Base-by-base conservation (phyloP, 2,329 filamentous ascomycete species). In the Nemania sp. region DNA sequence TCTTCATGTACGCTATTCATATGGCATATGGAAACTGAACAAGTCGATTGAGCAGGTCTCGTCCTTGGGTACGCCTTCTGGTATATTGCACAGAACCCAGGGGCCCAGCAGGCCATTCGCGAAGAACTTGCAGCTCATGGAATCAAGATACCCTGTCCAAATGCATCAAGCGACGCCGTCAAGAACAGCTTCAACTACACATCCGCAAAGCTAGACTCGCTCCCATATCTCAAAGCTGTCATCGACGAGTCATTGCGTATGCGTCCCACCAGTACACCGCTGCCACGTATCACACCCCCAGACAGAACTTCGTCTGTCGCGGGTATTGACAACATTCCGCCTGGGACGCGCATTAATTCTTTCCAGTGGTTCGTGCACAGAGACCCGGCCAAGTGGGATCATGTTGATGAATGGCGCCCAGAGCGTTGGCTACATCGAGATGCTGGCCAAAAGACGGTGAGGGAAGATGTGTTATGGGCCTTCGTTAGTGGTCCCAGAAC, bases 341-440 rank as follows among this genome's bases (percentile, higher is more conserved):
- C 45, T 2, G 47, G 48, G 13, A 57, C 54, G 11, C 20, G 54
- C 6, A 37, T 61, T 29, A 61, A 57, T 25, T 45, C 40, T 18
- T 61, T 57, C 58, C 58, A 57, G 48, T 61, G 58, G 58, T 57
- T 61, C 34, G 37, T 61, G 13, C 58, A 61, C 58, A 47, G 58
- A 2, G 54, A 61, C 29, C 58, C 58, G 9, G 25, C 34, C 13
- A 42, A 45, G n/a, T 61, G 58, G 58, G 34, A 48, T 20, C 13
- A 17, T 17, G 37, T 45, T 5, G 39, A 57, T 39, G 40, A 57
- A 37, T 61, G 53, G 53, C 6, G 39, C 9, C 58, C 58, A 15
- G 58, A 61, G 32, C 21, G 58, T 13, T 61, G 58, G 58, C 37
- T 61, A 12, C 9, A 43, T 4, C 20, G 21, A 32, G 47, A 34